Percentiles rank a stretch among this genome's conserved stretches.
phyloP scores from a whole-genome alignment of 345 rosid species.

The Gossypium anomalum region DNA sequence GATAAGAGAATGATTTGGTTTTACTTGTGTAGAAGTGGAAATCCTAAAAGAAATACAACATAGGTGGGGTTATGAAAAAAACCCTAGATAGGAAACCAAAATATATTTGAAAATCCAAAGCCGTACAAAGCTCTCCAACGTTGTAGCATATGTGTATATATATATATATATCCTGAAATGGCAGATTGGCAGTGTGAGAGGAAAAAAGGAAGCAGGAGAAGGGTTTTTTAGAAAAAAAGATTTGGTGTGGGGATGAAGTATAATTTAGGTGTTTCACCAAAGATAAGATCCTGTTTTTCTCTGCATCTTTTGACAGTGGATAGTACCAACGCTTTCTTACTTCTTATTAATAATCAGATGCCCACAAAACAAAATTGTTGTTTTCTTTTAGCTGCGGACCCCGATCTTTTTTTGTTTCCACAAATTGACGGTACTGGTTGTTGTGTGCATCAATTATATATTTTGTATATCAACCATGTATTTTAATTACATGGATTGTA shows the following conservation, averaged over 20 bases:
- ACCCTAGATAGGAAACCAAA: neutral
- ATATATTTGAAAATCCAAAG: neutral
- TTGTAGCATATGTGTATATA: neutral
- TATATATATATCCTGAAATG: neutral
- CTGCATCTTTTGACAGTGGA: slow-evolving; percentile 27
- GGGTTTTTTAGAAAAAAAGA: neutral
- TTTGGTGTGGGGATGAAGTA: slow-evolving; percentile 10
- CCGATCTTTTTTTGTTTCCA: neutral
- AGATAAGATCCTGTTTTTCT: slow-evolving; percentile 3
- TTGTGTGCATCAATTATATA: neutral
- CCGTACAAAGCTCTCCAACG: neutral
- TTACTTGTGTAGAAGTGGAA: neutral
- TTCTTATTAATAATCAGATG: neutral
- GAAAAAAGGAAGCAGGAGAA: neutral
- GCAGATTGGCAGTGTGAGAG: neutral
- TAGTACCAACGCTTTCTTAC: neutral
- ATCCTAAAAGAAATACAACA: neutral
- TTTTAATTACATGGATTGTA: neutral
- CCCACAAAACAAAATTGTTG: neutral
- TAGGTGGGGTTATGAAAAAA: neutral
- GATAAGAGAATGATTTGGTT: neutral
- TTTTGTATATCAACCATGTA: no score
- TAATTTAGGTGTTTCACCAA: neutral
- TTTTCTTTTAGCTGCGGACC: neutral
- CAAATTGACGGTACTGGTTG: neutral